These are phyloP conservation scores for Nicotiana otophora DNA, from an alignment of 257 asterid genomes.

Conservation along the genomic window DNA sequence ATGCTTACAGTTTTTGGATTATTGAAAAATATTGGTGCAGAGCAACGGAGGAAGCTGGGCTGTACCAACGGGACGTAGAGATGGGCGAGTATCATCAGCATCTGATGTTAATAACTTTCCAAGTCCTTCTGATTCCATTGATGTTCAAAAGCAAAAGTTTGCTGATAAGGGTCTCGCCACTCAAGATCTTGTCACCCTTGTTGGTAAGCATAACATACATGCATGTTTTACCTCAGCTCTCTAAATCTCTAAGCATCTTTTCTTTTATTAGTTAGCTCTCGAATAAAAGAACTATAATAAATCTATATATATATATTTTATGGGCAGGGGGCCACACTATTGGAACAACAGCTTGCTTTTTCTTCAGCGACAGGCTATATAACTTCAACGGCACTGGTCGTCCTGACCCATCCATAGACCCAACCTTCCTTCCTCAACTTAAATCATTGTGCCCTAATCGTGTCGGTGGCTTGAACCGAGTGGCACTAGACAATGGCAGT, in stretches of 20 bases:
- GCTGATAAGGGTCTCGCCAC: constrained; percentile 45
- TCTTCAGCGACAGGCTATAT: constrained; percentile 65
- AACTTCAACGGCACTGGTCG: constrained; percentile 45
- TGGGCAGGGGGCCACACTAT: constrained; percentile 65
- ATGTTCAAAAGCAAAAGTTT: constrained; percentile 50
- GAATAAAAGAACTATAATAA: background rate
- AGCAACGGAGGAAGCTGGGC: constrained; percentile 51
- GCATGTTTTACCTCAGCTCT: no score
- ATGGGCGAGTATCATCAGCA: constrained; percentile 66
- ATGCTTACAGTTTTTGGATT: background rate
- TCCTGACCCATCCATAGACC: constrained; percentile 55
- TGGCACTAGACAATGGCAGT: constrained; percentile 62
- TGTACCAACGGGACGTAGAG: constrained; percentile 72
- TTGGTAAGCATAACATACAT: constrained; percentile 35
- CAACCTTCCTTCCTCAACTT: constrained; percentile 51
- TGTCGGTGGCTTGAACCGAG: constrained; percentile 39
- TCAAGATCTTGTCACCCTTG: constrained; percentile 79
- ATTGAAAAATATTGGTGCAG: constrained; percentile 27
- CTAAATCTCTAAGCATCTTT: no score
- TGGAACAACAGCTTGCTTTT: constrained; percentile 73
- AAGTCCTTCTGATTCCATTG: constrained; percentile 47
- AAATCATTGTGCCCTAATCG: constrained; percentile 51
- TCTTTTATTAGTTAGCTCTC: background rate
- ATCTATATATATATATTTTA: background rate
- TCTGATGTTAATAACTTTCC: constrained; percentile 46